Conservation (phyloP, 2,329 filamentous ascomycete species). For the Stachybotrys chlorohalonatus region DNA sequence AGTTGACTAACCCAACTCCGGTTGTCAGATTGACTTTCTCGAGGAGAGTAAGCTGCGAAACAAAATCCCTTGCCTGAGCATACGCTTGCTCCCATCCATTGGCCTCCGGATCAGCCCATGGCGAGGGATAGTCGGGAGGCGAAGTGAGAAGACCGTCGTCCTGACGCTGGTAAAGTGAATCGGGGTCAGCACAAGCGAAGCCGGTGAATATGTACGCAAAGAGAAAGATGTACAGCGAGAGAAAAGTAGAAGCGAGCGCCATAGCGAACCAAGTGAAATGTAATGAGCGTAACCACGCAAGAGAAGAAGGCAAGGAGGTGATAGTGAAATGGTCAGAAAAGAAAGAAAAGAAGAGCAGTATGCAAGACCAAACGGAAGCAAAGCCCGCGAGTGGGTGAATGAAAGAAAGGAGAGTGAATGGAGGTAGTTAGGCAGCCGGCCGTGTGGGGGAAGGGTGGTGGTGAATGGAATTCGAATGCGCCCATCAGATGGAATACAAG, state of each 20-base stretch:
- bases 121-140: slow-evolving; percentile 69
- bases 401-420: background rate
- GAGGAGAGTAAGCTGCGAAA: slow-evolving; percentile 70
- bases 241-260: background rate
- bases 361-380: background rate
- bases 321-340: background rate
- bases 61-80: slow-evolving; percentile 64
- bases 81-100: slow-evolving; percentile 70
- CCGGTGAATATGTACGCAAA: slow-evolving; percentile 4
- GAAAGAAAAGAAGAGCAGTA: background rate
- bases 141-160: slow-evolving; percentile 26
- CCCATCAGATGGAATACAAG: no score
- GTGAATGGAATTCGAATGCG: no score
- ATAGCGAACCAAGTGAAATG: background rate
- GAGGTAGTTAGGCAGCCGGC: background rate
- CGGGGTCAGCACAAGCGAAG: slow-evolving; percentile 11
- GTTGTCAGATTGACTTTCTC: slow-evolving; percentile 97
- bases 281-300: background rate
- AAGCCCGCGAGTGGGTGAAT: background rate
- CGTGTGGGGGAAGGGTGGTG: no score
- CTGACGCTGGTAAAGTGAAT: slow-evolving; percentile 10
- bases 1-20: slow-evolving; percentile 60
- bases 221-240: slow-evolving; percentile 3
- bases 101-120: slow-evolving; percentile 71
- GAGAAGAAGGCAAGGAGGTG: background rate